These are phyloP conservation scores for Cryptococcus neoformans DNA, from an alignment of 1,284 basidiomycete species.

Conservation along the genomic window DNA sequence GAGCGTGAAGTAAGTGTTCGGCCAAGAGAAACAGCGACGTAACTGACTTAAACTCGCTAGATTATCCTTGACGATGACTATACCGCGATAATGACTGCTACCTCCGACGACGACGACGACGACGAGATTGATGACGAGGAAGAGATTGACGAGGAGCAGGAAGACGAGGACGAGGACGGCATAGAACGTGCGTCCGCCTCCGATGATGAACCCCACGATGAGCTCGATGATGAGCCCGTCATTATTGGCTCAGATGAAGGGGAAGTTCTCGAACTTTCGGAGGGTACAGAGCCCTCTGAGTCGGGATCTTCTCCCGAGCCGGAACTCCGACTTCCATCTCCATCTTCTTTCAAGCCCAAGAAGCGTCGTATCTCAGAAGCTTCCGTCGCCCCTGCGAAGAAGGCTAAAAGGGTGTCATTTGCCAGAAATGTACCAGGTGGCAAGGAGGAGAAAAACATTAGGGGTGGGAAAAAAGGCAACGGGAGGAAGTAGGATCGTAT, in stretches of 20 bases:
- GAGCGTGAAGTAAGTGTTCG: slow-evolving; percentile 51
- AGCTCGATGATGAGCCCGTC: slow-evolving; percentile 29
- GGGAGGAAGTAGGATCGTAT: slow-evolving; percentile 7
- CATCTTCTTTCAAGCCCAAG: slow-evolving; percentile 1
- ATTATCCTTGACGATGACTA: slow-evolving; percentile 59
- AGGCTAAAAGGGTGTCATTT: slow-evolving; percentile 32
- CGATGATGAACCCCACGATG: slow-evolving; percentile 26
- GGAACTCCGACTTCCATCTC: slow-evolving; percentile 17
- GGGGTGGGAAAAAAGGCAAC: slow-evolving; percentile 20
- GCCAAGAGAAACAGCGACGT: background rate
- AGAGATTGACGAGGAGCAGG: slow-evolving; percentile 34
- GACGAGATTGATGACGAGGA: slow-evolving; percentile 33
- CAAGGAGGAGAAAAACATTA: slow-evolving; percentile 3
- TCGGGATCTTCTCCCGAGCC: slow-evolving; percentile 14
- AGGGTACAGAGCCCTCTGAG: slow-evolving; percentile 38
- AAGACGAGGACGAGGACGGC: slow-evolving; percentile 46
- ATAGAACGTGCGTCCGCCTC: slow-evolving; percentile 10
- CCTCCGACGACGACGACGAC: slow-evolving; percentile 34
- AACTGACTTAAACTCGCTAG: slow-evolving; percentile 18
- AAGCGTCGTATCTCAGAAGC: slow-evolving; percentile 19
- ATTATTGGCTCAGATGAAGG: slow-evolving; percentile 38
- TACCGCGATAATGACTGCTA: slow-evolving; percentile 33
- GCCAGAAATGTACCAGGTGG: slow-evolving; percentile 6
- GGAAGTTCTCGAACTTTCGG: slow-evolving; percentile 43
- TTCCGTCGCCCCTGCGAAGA: slow-evolving; percentile 16